A percentile compares a stretch with the other conserved stretches of the same genome.
Evolutionary conservation across 805 yeast species (phyloP).

Genomic region (Saccharomyces cerevisiae): DNA sequence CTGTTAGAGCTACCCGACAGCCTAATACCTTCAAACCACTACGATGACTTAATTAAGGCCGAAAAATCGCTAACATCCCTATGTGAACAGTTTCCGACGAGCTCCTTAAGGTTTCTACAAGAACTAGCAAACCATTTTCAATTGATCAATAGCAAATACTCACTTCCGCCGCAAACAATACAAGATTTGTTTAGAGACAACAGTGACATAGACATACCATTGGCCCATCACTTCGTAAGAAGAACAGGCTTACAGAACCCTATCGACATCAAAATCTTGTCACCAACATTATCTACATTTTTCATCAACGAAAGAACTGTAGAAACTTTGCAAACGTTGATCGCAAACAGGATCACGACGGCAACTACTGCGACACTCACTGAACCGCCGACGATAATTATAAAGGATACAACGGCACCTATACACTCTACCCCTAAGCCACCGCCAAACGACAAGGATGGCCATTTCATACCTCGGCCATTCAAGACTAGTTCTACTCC

Average conservation of each 20-base stretch:
- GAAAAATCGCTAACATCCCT: slow-evolving; percentile 1
- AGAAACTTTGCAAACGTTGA: background rate
- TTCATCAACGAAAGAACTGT: background rate
- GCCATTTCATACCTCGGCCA: slow-evolving; percentile 17
- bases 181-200: background rate
- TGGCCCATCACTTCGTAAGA: background rate
- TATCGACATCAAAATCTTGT: background rate
- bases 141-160: background rate
- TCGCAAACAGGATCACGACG: background rate
- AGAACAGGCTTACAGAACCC: background rate
- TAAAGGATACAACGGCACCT: background rate
- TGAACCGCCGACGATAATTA: slow-evolving; percentile 1
- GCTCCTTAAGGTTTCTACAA: slow-evolving; percentile 4
- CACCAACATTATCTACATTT: slow-evolving; percentile 1
- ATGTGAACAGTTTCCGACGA: slow-evolving; percentile 2
- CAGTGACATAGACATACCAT: background rate
- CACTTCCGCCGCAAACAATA: background rate
- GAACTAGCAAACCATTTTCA: slow-evolving; percentile 3
- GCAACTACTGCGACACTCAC: background rate
- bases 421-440: background rate
- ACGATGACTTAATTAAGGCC: slow-evolving; percentile 1
- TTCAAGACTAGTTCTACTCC: slow-evolving; percentile 15
- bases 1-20: slow-evolving; percentile 56
- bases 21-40: slow-evolving; percentile 20
- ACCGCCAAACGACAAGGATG: slow-evolving; percentile 2